Evolutionary conservation across 257 asterid species (phyloP).

Genomic region (Verbascum thapsus): DNA sequence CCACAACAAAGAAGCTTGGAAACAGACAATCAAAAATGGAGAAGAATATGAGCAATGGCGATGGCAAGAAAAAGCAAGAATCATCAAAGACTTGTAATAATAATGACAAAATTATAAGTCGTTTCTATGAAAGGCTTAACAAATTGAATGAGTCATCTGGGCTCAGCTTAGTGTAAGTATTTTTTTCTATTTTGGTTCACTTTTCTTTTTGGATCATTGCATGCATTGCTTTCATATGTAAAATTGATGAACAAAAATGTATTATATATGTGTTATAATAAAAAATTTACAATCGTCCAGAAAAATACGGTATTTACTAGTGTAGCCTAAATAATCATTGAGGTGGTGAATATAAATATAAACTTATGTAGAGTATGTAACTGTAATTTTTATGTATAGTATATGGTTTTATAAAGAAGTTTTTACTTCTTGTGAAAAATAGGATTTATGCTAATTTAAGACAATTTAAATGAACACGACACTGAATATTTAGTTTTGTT

Average conservation of each 20-base stretch:
- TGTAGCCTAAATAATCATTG: no score
- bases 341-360: no score
- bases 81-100: not conserved
- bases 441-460: no score
- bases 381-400: no score
- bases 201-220: constrained; percentile 18
- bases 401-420: no score
- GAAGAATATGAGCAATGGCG: constrained; percentile 30
- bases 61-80: constrained; percentile 26
- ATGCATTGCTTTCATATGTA: constrained; percentile 17
- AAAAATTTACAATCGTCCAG: no score
- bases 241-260: constrained; percentile 1
- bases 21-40: constrained; percentile 27
- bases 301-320: no score
- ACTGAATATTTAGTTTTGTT: no score
- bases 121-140: constrained; percentile 58
- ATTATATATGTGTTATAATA: no score
- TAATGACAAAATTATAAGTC: constrained; percentile 29
- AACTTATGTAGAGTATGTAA: no score
- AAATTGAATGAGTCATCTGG: constrained; percentile 68
- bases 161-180: constrained; percentile 62
- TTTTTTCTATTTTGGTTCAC: not conserved
- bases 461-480: no score
- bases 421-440: no score
- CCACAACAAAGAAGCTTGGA: not conserved